Percentiles rank a stretch among this genome's conserved stretches.
phyloP scores from a whole-genome alignment of 2,329 filamentous ascomycete genomes.

The Chaetothyriales sp. region DNA sequence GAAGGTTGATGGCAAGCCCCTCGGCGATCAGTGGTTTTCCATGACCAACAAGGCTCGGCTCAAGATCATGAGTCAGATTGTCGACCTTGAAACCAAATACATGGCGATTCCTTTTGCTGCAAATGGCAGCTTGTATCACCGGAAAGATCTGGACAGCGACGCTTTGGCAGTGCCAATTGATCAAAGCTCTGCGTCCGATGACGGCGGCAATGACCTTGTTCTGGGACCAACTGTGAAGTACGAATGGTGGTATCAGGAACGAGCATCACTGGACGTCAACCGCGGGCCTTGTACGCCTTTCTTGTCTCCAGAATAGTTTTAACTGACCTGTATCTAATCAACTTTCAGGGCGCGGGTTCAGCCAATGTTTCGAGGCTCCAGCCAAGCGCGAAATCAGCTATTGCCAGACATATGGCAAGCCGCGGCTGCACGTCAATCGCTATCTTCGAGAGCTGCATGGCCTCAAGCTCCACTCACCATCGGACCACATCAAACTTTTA shows the following conservation, averaged over 20 bases:
- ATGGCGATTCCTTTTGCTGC: not conserved
- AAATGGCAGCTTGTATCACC: constrained; percentile 1
- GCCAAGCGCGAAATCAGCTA: not conserved
- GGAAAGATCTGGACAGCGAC: too few relatives aligned
- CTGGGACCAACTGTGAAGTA: too few relatives aligned
- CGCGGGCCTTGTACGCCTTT: too few relatives aligned
- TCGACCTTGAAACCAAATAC: not conserved
- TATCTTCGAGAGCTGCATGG: not conserved
- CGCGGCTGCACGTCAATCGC: not conserved
- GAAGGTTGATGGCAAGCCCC: too few relatives aligned
- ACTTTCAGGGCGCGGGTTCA: too few relatives aligned
- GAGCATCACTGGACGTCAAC: too few relatives aligned
- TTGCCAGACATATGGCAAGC: not conserved
- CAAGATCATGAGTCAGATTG: constrained; percentile 1
- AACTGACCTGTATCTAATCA: too few relatives aligned
- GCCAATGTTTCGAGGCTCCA: not conserved
- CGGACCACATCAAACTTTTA: not conserved
- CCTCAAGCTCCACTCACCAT: not conserved
- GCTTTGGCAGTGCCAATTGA: too few relatives aligned
- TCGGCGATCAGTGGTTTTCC: not conserved
- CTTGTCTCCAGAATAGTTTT: too few relatives aligned
- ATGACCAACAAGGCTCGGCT: constrained; percentile 4
- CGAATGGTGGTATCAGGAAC: too few relatives aligned
- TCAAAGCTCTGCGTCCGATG: too few relatives aligned
- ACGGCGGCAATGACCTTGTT: too few relatives aligned